Conservation (phyloP, 2,329 filamentous ascomycete species). For the Paecilomyces sp. region DNA sequence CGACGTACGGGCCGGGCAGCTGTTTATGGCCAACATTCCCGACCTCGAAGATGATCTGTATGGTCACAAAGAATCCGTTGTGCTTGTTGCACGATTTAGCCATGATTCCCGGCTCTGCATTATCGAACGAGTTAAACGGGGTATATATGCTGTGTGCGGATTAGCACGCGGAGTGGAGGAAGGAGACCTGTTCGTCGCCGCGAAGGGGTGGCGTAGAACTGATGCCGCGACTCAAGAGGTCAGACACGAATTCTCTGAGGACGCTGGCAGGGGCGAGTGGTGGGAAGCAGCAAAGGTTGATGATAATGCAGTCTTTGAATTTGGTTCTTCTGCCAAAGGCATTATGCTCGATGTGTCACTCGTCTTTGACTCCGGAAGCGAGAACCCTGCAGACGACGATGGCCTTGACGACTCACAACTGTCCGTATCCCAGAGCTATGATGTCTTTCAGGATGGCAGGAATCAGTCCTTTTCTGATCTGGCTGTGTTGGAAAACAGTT, state of each 20-base stretch:
- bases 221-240: conserved; percentile 1
- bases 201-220: conserved; percentile 22
- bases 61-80: conserved; percentile 16
- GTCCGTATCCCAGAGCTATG: neutral
- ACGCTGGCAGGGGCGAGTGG: conserved; percentile 18
- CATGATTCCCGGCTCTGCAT: conserved; percentile 26
- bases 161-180: conserved; percentile 28
- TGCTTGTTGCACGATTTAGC: conserved; percentile 25
- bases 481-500: conserved; percentile 6
- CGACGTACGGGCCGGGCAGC: conserved; percentile 23
- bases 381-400: neutral
- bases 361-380: conserved; percentile 16
- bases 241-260: conserved; percentile 1
- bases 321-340: conserved; percentile 14
- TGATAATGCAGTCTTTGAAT: conserved; percentile 14
- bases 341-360: conserved; percentile 20
- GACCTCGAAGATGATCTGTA: conserved; percentile 24
- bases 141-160: conserved; percentile 32
- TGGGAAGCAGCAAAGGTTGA: conserved; percentile 27
- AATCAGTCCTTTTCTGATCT: conserved; percentile 9
- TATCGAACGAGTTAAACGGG: conserved; percentile 31
- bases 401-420: neutral
- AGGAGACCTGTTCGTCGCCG: conserved; percentile 30
- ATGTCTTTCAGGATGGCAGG: conserved; percentile 10
- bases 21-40: conserved; percentile 32